phyloP scores from a whole-genome alignment of 495 filamentous ascomycete genomes.

The Penicillium desertorum region DNA sequence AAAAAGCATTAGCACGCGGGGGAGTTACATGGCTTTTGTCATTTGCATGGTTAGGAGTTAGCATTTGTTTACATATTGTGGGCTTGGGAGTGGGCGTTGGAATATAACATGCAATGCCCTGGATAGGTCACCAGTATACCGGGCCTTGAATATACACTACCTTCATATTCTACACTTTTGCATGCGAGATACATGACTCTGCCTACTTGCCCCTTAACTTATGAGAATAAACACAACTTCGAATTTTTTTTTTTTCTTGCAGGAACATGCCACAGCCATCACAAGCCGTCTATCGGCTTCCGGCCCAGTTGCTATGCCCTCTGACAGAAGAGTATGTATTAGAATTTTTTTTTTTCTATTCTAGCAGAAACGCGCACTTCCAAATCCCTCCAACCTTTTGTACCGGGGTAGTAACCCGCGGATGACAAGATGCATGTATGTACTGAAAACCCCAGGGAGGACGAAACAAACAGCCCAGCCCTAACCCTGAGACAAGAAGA shows the following conservation, averaged over 20 bases:
- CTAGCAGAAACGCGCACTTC: neutral
- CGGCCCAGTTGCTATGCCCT: neutral
- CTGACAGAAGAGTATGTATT: neutral
- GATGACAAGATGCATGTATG: neutral
- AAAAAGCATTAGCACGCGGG: neutral
- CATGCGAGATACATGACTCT: neutral
- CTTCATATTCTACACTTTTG: neutral
- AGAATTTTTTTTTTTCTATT: neutral
- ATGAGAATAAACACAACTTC: neutral
- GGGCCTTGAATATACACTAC: neutral
- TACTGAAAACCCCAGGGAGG: neutral
- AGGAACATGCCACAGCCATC: neutral
- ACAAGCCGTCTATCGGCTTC: neutral
- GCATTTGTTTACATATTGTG: constrained; percentile 4
- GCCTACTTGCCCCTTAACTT: neutral
- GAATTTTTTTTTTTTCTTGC: no score
- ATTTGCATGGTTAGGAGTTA: neutral
- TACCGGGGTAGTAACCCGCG: neutral
- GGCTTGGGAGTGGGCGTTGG: neutral
- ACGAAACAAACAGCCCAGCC: constrained; percentile 2
- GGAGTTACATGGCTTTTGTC: neutral
- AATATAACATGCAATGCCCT: neutral
- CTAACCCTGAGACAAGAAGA: neutral
- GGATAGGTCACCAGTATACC: neutral
- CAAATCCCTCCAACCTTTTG: neutral